Conservation (phyloP, 306 rosid genomes). For the Mucuna pruriens region DNA sequence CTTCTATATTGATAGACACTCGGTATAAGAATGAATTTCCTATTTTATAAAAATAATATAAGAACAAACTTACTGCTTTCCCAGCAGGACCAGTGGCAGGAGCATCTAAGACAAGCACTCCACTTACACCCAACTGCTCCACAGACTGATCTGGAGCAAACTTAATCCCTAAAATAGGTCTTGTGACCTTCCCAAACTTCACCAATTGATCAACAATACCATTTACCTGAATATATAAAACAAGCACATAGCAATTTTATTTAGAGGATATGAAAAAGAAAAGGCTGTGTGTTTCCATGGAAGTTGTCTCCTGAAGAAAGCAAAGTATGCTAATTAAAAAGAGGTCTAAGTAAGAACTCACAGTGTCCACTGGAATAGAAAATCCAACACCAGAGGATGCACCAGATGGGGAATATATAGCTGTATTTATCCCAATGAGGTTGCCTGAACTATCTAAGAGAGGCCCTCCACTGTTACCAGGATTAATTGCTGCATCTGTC, state of each 20-base stretch:
- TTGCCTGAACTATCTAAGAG: slow-evolving; percentile 96
- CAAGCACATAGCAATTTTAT: not conserved
- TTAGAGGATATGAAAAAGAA: slow-evolving; percentile 1
- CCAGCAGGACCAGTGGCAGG: slow-evolving; percentile 96
- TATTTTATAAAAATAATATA: not conserved
- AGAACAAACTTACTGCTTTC: slow-evolving; percentile 72
- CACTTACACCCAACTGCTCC: slow-evolving; percentile 93
- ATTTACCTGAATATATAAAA: slow-evolving; percentile 60
- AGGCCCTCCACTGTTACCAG: slow-evolving; percentile 99
- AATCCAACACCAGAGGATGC: slow-evolving; percentile 99
- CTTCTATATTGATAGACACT: no score
- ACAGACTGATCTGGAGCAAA: slow-evolving; percentile 99
- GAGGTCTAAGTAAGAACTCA: slow-evolving; percentile 51
- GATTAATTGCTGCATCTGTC: slow-evolving; percentile 99
- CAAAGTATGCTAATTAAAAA: not conserved
- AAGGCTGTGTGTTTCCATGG: not conserved
- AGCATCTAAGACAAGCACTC: slow-evolving; percentile 97
- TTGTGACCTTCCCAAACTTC: slow-evolving; percentile 92
- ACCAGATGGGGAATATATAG: slow-evolving; percentile 97
- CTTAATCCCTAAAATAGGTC: slow-evolving; percentile 97
- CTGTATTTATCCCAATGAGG: slow-evolving; percentile 96
- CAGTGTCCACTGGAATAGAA: slow-evolving; percentile 97
- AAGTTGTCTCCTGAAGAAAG: slow-evolving; percentile 5
- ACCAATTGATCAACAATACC: slow-evolving; percentile 99
- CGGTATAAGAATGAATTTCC: no score